A percentile compares a stretch with the other conserved stretches of the same genome.
Conservation (phyloP, 208 protist species). For the Acanthamoeba healyi region DNA sequence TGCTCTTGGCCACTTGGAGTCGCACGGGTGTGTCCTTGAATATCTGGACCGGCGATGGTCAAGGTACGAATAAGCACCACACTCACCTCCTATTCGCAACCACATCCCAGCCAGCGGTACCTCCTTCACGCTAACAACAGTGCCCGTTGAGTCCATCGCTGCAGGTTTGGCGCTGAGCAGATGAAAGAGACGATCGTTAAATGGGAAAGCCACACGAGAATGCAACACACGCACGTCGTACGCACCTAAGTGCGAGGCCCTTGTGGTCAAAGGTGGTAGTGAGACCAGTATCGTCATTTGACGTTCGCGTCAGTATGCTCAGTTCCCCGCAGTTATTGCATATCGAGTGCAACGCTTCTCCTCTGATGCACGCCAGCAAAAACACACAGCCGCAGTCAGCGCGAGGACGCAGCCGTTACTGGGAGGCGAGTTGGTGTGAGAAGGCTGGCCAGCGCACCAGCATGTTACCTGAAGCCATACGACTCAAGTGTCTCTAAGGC, state of each 20-base stretch:
- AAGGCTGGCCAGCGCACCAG: too few species aligned
- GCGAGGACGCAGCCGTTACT: not conserved
- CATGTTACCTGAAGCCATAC: slow-evolving; percentile 52
- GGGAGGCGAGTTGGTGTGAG: too few species aligned
- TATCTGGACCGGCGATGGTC: not conserved
- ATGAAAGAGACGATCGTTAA: not conserved
- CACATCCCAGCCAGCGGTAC: too few species aligned
- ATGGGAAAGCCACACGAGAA: not conserved
- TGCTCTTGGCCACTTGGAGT: slow-evolving; percentile 27
- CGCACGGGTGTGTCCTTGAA: slow-evolving; percentile 3
- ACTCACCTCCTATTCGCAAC: too few species aligned
- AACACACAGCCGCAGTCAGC: not conserved
- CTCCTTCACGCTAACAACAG: not conserved
- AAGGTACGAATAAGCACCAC: not conserved
- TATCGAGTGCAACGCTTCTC: slow-evolving; percentile 65
- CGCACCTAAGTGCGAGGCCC: not conserved
- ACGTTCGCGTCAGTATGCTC: not conserved
- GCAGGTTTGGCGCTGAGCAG: not conserved
- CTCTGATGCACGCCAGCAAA: slow-evolving; percentile 6
- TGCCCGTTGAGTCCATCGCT: not conserved
- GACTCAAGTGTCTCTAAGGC: slow-evolving; percentile 23
- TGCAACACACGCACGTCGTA: not conserved
- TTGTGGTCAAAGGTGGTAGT: not conserved
- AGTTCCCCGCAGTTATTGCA: not conserved
- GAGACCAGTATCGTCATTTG: not conserved